Conservation (phyloP, 2,329 filamentous ascomycete species). For the Dothiorella sarmentorum region DNA sequence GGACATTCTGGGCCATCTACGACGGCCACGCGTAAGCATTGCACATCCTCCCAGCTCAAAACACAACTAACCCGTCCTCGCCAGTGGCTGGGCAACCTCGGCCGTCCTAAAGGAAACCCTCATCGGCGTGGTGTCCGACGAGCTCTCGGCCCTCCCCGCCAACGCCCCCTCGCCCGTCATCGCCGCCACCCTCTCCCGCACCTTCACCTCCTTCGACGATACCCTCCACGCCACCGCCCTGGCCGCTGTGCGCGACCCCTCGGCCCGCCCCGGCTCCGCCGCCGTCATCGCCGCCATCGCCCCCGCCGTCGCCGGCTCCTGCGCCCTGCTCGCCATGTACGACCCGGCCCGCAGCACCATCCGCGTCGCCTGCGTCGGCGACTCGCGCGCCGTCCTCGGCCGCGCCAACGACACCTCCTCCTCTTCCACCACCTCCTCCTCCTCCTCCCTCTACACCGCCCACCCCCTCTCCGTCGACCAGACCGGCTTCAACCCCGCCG, state of each 20-base stretch:
- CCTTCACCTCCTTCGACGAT: conserved; percentile 57
- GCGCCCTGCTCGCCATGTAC: conserved; percentile 61
- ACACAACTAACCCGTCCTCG: too few species aligned
- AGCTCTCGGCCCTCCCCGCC: conserved; percentile 32
- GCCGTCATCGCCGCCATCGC: conserved; percentile 31
- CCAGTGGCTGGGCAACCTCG: conserved; percentile 44
- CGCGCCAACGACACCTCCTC: conserved; percentile 41
- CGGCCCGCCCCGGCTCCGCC: conserved; percentile 25
- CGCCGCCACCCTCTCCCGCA: conserved; percentile 54
- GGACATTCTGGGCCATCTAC: conserved; percentile 45
- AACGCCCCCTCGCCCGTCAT: conserved; percentile 46
- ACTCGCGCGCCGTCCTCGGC: conserved; percentile 65
- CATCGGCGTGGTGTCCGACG: conserved; percentile 42
- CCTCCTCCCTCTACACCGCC: conserved; percentile 58
- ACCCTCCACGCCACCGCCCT: conserved; percentile 48
- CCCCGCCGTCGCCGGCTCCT: conserved; percentile 54
- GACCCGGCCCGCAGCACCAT: conserved; percentile 54
- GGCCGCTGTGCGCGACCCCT: conserved; percentile 37
- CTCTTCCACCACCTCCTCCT: conserved; percentile 51
- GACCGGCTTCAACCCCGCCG: conserved; percentile 59
- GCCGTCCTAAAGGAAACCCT: conserved; percentile 41
- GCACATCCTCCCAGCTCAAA: not conserved
- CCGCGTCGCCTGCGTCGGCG: conserved; percentile 63
- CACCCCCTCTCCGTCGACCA: conserved; percentile 62
- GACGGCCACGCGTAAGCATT: conserved; percentile 49